Base-by-base conservation (phyloP, 495 filamentous ascomycete genomes). In the Cudoniella acicularis region DNA sequence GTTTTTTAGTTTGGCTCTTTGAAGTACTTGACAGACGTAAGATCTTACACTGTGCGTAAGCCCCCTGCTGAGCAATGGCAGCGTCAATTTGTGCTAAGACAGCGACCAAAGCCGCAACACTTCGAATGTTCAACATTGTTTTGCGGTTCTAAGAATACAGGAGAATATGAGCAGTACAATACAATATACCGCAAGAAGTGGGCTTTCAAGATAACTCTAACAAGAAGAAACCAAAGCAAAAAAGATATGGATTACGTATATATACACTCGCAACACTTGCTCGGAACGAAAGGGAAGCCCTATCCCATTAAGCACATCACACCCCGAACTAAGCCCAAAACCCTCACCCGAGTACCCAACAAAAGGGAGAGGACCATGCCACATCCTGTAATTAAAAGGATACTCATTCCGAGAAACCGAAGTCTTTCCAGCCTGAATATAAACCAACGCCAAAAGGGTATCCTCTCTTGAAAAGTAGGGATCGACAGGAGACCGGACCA, bases 251-350 rank as follows among this genome's bases (percentile, higher is more conserved):
- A 46, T 8, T 9, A 6, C 18, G 17, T 21, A 21, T 17, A 46
- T 16, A 21, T 46, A 46, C 43, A 3, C 17, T n/a, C 13, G 6
- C 43, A 6, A 46, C 11, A 21, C 9, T 9, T 41, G 8, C 36
- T 41, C 36, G 36, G 36, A 41, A 41, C 16, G 36, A 16, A 41
- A 41, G 36, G 36, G 36, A 16, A 41, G 36, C 36, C 36, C 36
- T 16, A 41, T 41, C n/a, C n/a, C n/a, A n/a, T n/a, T n/a, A n/a
- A n/a, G n/a, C n/a, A n/a, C n/a, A n/a, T n/a, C n/a, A n/a, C n/a
- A n/a, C n/a, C n/a, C n/a, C n/a, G n/a, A n/a, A 46, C 43, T 46
- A 46, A 46, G 43, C 43, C 18, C 43, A 46, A 46, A 46, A n/a
- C 6, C 43, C 43, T 4, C 18, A n/a, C 43, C 43, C 13, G 43